Base-by-base conservation (phyloP, 2,329 filamentous ascomycete genomes). In the Ramularia endophylla region DNA sequence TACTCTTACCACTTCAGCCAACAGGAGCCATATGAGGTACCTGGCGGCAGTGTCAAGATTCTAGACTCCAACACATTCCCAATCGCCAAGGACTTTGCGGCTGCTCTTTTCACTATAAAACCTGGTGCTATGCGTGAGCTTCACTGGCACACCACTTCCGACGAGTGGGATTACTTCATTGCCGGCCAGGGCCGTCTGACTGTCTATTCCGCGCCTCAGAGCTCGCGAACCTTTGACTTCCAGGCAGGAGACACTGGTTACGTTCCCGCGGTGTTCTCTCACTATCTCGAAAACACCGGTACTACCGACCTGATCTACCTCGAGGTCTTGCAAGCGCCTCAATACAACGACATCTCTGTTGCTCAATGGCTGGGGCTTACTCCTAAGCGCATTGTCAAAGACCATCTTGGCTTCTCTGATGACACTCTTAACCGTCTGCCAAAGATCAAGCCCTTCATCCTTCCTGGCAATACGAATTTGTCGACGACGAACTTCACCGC, bases 101-200 rank as follows among this genome's bases (percentile, higher is more conserved):
- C 71, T 0, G 76, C 75, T 0, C 64, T 80, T 2, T 73, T 81
- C 8, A 75, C 71, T 2, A 64, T 81, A 22, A 65, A 78, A 51
- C 77, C 78, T 0, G 78, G 78, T n/a, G 77, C 77, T 1, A 76
- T 81, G 74, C 71, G 78, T 16, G 78, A 81, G 55, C 63, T 82
- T 31, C 78, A 81, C 63, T 81, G 78, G 77, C 77, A 81, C 61
- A 73, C 74, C 1, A 69, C 67, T 1, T 71, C 67, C 7, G 77
- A 80, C 55, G 77, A 81, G 58, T 81, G 77, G 77, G 70, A 69
- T 37, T 45, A 38, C 29, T 36, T 45, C 20, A 18, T 41, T 8
- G 22, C 27, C 16, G 43, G 43, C 11, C 68, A 69, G 8, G 78
- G 70, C 0, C 70, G 77, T 8, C 66, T 78, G 27, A 80, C 75